Evolutionary conservation across 352 stramenopile genomes (phyloP), one percentile per base, ranked within the genome.

Genomic region (Phytophthora europaea): DNA sequence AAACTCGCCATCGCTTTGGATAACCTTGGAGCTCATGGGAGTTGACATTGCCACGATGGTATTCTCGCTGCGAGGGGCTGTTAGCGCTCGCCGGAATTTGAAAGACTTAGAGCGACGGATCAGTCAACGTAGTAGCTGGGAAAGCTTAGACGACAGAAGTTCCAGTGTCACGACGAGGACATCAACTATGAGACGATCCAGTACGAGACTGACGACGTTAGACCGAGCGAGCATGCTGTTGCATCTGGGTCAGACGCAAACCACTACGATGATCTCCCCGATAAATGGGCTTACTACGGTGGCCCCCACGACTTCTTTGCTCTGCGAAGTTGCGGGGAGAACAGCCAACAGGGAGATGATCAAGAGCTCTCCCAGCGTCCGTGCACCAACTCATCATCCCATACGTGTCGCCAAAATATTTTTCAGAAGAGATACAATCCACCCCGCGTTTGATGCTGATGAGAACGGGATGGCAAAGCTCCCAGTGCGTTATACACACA

Each of bases 1-100:
- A 22, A 78, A 55, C 13, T 61, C 61, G 22, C 65, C 64, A 1
- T 78, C 70, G 1, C 23, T 64, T 13, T 70, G 40, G 65, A 71
- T 40, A n/a, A 65, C 62, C 0, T 45, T 61, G 10, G 59, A 52
- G 18, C 38, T 77, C 6, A 63, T 77, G 59, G 15, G 40, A 6
- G 53, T 59, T 26, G 69, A 72, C 31, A 7, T 56, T 6, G 3
- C 47, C 12, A 47, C 57, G n/a, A 55, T 65, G 33, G 22, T 10
- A 12, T 13, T 52, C 16, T 52, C 45, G 18, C n/a, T 52, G 20
- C 45, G 45, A 15, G 45, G 45, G 9, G 18, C 45, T 16, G 18
- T 28, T 9, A 52, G 45, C 13, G 9, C 45, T 26, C 45, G 45
- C 10, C 20, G 45, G 45, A 52, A 9, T 16, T 52, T 52, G n/a